phyloP scores from a whole-genome alignment of 2,329 filamentous ascomycete species.

The Exserohilum rostratum region DNA sequence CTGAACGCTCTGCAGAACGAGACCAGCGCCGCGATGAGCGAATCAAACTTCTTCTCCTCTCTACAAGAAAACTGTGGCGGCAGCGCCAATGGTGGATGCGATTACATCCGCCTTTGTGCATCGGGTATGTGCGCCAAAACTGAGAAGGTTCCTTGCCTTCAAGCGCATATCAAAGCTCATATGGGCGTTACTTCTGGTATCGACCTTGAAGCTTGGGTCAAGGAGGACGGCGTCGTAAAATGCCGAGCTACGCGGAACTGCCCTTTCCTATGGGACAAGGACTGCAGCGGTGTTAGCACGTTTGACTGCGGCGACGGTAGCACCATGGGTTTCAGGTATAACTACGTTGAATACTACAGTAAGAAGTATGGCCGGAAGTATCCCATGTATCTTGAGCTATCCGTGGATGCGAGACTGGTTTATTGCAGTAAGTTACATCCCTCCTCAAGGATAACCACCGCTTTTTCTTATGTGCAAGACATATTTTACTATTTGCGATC shows the following conservation, averaged over 20 bases:
- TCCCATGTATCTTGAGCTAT: background rate
- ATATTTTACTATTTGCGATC: background rate
- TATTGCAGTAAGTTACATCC: conserved; percentile 2
- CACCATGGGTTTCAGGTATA: conserved; percentile 1
- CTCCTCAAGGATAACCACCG: background rate
- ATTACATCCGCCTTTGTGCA: conserved; percentile 4
- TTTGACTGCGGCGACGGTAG: conserved; percentile 4
- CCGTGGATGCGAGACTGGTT: background rate
- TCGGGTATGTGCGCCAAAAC: conserved; percentile 2
- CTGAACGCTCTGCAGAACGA: background rate
- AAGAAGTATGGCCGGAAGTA: conserved; percentile 1
- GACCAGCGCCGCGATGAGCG: background rate
- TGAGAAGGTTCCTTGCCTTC: conserved; percentile 1
- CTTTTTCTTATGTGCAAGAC: background rate
- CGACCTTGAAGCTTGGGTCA: conserved; percentile 1
- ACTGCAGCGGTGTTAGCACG: background rate
- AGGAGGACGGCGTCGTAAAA: background rate
- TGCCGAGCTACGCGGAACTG: background rate
- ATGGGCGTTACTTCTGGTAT: conserved; percentile 3
- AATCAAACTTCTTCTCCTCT: background rate
- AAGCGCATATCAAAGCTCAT: conserved; percentile 2
- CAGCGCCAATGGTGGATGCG: conserved; percentile 5
- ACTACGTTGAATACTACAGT: conserved; percentile 2
- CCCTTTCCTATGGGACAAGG: background rate
- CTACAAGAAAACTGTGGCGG: background rate